A percentile compares a stretch with the other conserved stretches of the same genome.
Evolutionary conservation across 371 early-diverging fungal genomes (phyloP).

Genomic region (Mucor velutinosus): DNA sequence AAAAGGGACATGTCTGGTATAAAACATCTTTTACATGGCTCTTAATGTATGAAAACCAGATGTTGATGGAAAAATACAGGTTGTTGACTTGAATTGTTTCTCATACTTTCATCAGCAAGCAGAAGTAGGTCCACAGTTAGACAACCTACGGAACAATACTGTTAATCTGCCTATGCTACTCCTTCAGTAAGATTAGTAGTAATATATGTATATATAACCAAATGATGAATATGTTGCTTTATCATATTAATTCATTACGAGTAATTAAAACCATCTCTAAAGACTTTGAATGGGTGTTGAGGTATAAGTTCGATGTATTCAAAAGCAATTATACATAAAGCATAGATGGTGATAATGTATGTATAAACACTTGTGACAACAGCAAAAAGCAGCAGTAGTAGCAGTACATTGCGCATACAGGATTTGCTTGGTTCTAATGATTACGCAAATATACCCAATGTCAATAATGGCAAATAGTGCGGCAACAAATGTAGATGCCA

Average conservation of each 20-base stretch:
- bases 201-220: background rate
- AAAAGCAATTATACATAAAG: background rate
- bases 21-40: background rate
- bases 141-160: background rate
- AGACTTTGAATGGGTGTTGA: background rate
- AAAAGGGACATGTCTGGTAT: background rate
- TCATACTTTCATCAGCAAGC: background rate
- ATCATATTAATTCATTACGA: background rate
- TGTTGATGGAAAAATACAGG: constrained; percentile 1
- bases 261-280: background rate
- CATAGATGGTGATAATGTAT: background rate
- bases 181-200: background rate
- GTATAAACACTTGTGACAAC: background rate
- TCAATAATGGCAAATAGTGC: background rate
- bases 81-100: background rate
- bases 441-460: background rate
- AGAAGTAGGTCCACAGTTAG: too few relatives aligned
- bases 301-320: background rate
- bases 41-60: background rate
- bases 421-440: background rate
- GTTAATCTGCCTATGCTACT: background rate
- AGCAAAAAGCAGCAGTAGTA: background rate
- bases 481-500: background rate
- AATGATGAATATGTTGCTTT: background rate
- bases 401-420: background rate